Conservation (phyloP, 1,284 basidiomycete genomes). For the Pseudozyma hubeiensis region DNA sequence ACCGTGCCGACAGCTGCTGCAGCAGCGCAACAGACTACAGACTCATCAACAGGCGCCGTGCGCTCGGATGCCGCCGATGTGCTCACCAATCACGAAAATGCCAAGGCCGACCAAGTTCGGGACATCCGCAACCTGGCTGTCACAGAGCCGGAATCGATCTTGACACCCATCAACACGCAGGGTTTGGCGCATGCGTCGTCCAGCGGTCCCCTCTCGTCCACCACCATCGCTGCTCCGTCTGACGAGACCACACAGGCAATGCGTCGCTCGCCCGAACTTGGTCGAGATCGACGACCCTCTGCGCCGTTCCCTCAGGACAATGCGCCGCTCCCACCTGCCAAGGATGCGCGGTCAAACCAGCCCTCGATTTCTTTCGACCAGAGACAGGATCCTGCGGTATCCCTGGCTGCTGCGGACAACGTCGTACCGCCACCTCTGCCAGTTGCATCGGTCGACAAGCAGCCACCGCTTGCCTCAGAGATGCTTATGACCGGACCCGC, state of each 20-base stretch:
- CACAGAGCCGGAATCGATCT: conserved; percentile 3
- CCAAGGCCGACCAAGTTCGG: conserved; percentile 6
- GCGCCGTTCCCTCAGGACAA: conserved; percentile 5
- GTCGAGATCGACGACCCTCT: conserved; percentile 3
- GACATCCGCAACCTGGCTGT: conserved; percentile 1
- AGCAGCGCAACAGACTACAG: neutral
- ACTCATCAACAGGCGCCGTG: neutral
- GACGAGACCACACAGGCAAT: conserved; percentile 34
- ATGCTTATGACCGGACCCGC: conserved; percentile 36
- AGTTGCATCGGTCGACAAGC: conserved; percentile 14
- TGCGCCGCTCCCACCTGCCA: conserved; percentile 24
- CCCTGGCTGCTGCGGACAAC: conserved; percentile 29
- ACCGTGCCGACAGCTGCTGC: neutral
- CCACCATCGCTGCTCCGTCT: conserved; percentile 31
- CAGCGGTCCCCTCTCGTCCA: conserved; percentile 31
- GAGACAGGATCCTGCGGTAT: neutral
- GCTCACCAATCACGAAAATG: neutral
- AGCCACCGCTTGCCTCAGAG: conserved; percentile 12
- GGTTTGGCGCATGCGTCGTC: conserved; percentile 23
- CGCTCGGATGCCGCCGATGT: conserved; percentile 2
- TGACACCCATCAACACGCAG: conserved; percentile 40
- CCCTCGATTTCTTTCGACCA: neutral
- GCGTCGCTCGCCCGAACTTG: conserved; percentile 28
- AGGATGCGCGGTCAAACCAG: conserved; percentile 14
- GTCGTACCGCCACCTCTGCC: conserved; percentile 57